Conservation (phyloP, 1,284 basidiomycete species). For the Austropuccinia psidii region DNA sequence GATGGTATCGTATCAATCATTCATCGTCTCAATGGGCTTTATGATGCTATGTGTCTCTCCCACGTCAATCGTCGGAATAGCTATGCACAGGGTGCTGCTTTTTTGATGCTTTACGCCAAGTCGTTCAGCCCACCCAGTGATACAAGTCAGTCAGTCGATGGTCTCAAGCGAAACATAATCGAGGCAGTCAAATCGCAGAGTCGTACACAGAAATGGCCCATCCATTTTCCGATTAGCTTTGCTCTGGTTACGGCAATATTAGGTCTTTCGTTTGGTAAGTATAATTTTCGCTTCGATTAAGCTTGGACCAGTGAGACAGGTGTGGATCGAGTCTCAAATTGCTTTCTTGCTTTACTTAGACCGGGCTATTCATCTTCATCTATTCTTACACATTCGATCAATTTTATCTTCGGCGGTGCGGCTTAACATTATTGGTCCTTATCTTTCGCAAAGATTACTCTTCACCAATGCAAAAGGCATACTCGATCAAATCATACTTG, state of each 20-base stretch:
- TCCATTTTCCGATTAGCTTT: constrained; percentile 76
- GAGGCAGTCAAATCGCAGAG: no score
- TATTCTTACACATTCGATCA: constrained; percentile 85
- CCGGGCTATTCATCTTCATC: constrained; percentile 68
- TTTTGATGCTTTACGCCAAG: constrained; percentile 77
- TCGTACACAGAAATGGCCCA: constrained; percentile 6
- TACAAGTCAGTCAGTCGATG: constrained; percentile 55
- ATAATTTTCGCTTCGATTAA: neutral
- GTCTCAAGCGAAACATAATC: constrained; percentile 58
- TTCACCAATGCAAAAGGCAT: constrained; percentile 62
- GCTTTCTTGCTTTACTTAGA: constrained; percentile 50
- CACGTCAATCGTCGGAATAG: constrained; percentile 81
- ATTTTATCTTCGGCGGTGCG: constrained; percentile 84
- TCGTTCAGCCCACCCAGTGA: constrained; percentile 56
- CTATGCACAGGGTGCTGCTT: constrained; percentile 81
- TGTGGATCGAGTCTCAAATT: neutral
- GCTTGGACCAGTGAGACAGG: neutral
- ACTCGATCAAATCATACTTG: constrained; percentile 55
- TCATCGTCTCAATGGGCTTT: constrained; percentile 61
- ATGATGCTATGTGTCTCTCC: constrained; percentile 79
- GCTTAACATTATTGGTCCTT: constrained; percentile 85
- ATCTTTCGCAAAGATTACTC: constrained; percentile 79
- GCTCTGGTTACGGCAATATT: constrained; percentile 63
- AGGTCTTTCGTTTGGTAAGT: constrained; percentile 21
- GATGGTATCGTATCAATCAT: constrained; percentile 46